These are phyloP conservation scores for Diaporthe vexans DNA, from an alignment of 2,329 filamentous ascomycete species.

Conservation along the genomic window DNA sequence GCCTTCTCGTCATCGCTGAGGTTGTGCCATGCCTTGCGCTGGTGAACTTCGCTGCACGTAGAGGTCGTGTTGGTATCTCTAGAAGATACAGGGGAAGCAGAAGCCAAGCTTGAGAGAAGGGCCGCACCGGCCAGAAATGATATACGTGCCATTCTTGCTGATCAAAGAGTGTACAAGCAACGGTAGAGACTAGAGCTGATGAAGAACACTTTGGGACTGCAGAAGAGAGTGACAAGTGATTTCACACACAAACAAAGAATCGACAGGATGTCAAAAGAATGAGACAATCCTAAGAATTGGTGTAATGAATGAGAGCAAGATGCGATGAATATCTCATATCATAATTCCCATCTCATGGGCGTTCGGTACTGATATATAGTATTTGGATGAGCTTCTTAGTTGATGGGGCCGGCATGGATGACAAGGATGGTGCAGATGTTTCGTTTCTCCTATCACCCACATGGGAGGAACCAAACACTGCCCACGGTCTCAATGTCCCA, in stretches of 20 bases:
- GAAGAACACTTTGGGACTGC: neutral
- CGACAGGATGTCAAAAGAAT: slow-evolving; percentile 9
- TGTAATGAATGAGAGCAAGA: neutral
- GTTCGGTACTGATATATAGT: slow-evolving; percentile 5
- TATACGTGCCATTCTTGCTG: neutral
- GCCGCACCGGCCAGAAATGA: neutral
- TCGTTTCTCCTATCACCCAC: neutral
- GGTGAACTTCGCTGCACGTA: slow-evolving; percentile 26
- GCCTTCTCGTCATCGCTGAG: slow-evolving; percentile 46
- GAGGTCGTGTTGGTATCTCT: slow-evolving; percentile 14
- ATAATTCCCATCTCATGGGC: neutral
- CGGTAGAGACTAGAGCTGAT: neutral
- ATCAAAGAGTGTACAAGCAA: neutral
- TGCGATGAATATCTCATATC: neutral
- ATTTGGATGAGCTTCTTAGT: neutral
- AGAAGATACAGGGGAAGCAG: neutral
- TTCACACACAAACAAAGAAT: neutral
- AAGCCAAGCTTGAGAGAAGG: neutral
- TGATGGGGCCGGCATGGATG: neutral
- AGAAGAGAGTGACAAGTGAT: neutral
- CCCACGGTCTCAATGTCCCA: neutral
- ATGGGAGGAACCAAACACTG: neutral
- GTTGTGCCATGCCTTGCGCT: slow-evolving; percentile 39
- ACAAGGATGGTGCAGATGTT: neutral
- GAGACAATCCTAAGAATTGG: neutral